Evolutionary conservation across 2,329 filamentous ascomycete genomes (phyloP).

Genomic region (Trichoderma gracile): DNA sequence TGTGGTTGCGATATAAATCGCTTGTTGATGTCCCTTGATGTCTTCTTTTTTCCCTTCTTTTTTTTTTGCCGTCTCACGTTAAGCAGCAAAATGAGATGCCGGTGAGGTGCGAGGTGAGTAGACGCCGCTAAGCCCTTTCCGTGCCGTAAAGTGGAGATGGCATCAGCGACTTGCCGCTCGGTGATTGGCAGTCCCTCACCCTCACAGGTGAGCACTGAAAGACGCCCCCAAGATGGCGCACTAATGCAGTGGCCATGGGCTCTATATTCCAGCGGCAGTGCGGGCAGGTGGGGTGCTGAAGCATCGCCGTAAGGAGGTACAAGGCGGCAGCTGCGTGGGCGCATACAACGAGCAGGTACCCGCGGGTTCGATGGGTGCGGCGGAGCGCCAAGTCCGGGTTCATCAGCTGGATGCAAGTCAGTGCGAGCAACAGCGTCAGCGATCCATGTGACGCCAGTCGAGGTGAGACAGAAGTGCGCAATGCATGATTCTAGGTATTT

Average conservation of each 20-base stretch:
- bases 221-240: constrained; percentile 9
- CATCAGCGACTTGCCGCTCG: not conserved
- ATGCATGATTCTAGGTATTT: not conserved
- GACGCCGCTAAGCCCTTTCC: not conserved
- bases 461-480: not conserved
- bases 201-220: constrained; percentile 20
- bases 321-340: not conserved
- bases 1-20: not conserved
- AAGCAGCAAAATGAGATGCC: constrained; percentile 3
- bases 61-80: not conserved
- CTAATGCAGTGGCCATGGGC: not conserved
- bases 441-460: not conserved
- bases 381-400: too few relatives aligned
- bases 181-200: not conserved
- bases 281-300: constrained; percentile 15
- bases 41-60: not conserved
- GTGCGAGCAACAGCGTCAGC: too few relatives aligned
- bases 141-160: not conserved
- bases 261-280: constrained; percentile 9
- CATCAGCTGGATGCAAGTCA: not conserved
- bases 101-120: constrained; percentile 23
- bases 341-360: not conserved
- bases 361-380: not conserved
- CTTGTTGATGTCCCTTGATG: not conserved
- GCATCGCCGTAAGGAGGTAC: not conserved